Conservation (phyloP, 1,284 basidiomycete species). For the Trichosporon sp. region DNA sequence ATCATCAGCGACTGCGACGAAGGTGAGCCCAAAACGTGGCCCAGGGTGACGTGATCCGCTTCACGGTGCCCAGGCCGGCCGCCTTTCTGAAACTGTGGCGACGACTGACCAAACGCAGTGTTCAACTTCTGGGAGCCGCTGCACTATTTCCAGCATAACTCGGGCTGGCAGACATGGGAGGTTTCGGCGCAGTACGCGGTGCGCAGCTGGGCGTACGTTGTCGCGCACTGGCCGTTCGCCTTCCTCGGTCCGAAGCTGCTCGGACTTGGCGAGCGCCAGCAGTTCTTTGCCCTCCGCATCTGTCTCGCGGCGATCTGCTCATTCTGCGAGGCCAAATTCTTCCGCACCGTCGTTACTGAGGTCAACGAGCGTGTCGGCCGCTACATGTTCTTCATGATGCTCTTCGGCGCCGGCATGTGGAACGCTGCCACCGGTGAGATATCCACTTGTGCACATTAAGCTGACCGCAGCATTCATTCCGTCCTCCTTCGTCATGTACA, state of each 20-base stretch:
- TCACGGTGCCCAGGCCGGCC: background rate
- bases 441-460: background rate
- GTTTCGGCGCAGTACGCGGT: conserved; percentile 87
- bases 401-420: conserved; percentile 91
- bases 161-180: conserved; percentile 98
- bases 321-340: conserved; percentile 80
- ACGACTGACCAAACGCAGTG: conserved; percentile 61
- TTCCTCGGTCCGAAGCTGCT: conserved; percentile 51
- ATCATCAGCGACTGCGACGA: conserved; percentile 97
- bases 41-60: background rate
- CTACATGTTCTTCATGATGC: conserved; percentile 82
- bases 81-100: background rate
- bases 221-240: conserved; percentile 65
- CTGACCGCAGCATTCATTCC: conserved; percentile 77
- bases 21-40: conserved; percentile 61
- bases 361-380: conserved; percentile 87
- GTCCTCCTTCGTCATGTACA: conserved; percentile 93
- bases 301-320: conserved; percentile 74
- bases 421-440: conserved; percentile 67
- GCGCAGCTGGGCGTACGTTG: conserved; percentile 89
- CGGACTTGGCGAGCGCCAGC: conserved; percentile 53
- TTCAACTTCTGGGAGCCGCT: conserved; percentile 99
- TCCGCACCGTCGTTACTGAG: conserved; percentile 74
- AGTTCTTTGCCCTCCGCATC: conserved; percentile 85
- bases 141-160: conserved; percentile 79